These are phyloP conservation scores for Suhomyces pyralidae DNA, from an alignment of 805 yeast species.

Conservation along the genomic window DNA sequence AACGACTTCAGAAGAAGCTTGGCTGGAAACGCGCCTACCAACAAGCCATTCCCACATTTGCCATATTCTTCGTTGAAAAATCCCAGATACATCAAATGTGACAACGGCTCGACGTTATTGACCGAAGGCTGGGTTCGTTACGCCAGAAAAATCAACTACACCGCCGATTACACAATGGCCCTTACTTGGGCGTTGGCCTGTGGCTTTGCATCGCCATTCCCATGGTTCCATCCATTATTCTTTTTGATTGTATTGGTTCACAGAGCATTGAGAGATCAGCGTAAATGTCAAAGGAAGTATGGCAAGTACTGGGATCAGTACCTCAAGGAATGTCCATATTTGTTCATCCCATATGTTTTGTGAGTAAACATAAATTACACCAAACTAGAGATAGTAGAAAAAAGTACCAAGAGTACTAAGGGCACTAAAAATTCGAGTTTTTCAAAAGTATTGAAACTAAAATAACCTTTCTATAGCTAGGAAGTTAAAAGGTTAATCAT, in stretches of 20 bases:
- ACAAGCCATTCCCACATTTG: slow-evolving; percentile 91
- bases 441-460: not conserved
- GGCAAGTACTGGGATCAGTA: slow-evolving; percentile 94
- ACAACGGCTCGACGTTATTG: slow-evolving; percentile 77
- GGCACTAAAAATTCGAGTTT: no score
- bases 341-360: slow-evolving; percentile 86
- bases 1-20: slow-evolving; percentile 81
- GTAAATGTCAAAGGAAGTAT: slow-evolving; percentile 81
- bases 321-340: slow-evolving; percentile 81
- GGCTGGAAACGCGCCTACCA: slow-evolving; percentile 71
- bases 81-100: slow-evolving; percentile 82
- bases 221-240: slow-evolving; percentile 94
- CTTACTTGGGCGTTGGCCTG: slow-evolving; percentile 89
- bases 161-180: slow-evolving; percentile 88
- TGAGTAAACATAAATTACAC: no score
- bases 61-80: slow-evolving; percentile 79
- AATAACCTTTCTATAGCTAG: not conserved
- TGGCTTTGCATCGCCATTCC: slow-evolving; percentile 84
- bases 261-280: slow-evolving; percentile 83
- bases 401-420: not conserved
- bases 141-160: slow-evolving; percentile 93
- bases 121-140: slow-evolving; percentile 93
- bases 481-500: not conserved
- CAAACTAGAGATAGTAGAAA: not conserved
- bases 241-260: slow-evolving; percentile 85